These are phyloP conservation scores for Lonicera japonica DNA, from an alignment of 129 eudicot species.

Conservation along the genomic window DNA sequence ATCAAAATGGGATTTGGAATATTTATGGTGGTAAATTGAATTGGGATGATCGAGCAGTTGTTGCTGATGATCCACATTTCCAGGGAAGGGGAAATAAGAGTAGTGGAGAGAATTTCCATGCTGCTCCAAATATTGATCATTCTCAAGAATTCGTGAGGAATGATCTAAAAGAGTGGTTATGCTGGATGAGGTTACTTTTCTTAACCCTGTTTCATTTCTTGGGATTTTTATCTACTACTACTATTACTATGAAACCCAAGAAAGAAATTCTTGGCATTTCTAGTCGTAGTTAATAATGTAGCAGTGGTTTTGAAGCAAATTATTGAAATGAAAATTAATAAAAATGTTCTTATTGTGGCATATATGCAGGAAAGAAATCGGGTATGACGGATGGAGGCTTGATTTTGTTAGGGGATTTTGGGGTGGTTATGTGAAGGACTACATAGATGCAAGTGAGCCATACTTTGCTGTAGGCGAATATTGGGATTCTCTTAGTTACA, in stretches of 20 bases:
- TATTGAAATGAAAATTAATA: too few relatives aligned
- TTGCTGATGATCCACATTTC: conserved; percentile 69
- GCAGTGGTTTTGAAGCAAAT: background rate
- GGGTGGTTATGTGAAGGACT: conserved; percentile 63
- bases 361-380: conserved; percentile 32
- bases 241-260: too few relatives aligned
- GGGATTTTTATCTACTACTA: background rate
- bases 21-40: conserved; percentile 62
- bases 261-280: too few relatives aligned
- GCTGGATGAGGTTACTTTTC: conserved; percentile 35
- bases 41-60: conserved; percentile 68
- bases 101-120: conserved; percentile 61
- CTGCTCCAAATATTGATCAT: conserved; percentile 76
- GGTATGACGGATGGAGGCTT: conserved; percentile 79
- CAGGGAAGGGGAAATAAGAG: conserved; percentile 27
- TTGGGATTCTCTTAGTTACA: conserved; percentile 36
- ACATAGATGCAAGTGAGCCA: conserved; percentile 36
- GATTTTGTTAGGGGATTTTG: conserved; percentile 82
- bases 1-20: conserved; percentile 62
- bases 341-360: background rate
- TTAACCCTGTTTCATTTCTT: background rate
- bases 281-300: background rate
- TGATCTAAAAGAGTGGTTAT: conserved; percentile 55
- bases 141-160: conserved; percentile 59
- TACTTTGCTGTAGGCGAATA: conserved; percentile 62